Base-by-base conservation (phyloP, 441 rosid genomes). In the Croton setiger region DNA sequence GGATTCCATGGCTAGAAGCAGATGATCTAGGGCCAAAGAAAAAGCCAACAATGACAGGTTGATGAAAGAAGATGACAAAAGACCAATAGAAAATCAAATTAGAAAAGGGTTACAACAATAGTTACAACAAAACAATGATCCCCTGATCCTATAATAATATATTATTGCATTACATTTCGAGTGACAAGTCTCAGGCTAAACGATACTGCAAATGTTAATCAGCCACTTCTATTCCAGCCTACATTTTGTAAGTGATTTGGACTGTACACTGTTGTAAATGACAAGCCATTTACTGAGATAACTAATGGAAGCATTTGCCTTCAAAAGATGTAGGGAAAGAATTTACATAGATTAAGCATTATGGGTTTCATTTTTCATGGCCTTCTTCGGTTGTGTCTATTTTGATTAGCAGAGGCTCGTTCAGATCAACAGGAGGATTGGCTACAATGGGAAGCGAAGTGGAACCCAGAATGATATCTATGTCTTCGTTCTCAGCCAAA, bases 401-500 rank as follows among this genome's bases (percentile, higher is more conserved):
- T 88, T 89, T 95, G 78, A 92, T 86, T 48, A 95, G 73, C 6
- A 95, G 87, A 60, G 97, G 90, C 79, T 87, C 89, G 60, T 61
- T 86, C 70, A 92, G 84, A 76, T 86, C 86, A 7, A 31, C 57
- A 1, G 83, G 65, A 58, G 78, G 20, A 60, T 84, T 93, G 4
- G 67, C 81, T 49, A 74, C 60, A 0, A 79, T 68, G 2, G 86
- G 84, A 75, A 86, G 75, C 67, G 84, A 83, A 0, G 90, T 82
- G 0, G 82, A 69, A 48, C 70, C 79, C 45, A 78, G 54, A 21
- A 78, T 72, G n/a, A 61, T 83, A 61, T 78, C 96, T 8, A 82
- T 45, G 52, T 83, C 89, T 64, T 86, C 97, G 23, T 87, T 89
- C 81, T 92, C 99, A 0, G 94, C 96, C 86, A 95, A 78, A 49